These are phyloP conservation scores for Termitomyces bulborhizus DNA, from an alignment of 768 basidiomycete genomes.

Conservation along the genomic window DNA sequence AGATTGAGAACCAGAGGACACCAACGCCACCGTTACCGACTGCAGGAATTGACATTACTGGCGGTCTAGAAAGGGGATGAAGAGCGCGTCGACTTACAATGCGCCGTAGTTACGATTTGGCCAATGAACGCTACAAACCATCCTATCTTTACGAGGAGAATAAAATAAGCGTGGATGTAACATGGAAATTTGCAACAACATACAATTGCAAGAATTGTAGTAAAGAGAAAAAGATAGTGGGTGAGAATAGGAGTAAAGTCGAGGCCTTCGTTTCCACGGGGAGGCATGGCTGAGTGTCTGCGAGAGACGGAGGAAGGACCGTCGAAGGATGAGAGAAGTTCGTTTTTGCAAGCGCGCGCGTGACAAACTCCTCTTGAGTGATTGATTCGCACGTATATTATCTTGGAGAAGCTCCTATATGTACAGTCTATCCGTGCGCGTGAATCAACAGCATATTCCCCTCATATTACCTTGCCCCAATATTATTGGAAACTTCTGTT, in stretches of 20 bases:
- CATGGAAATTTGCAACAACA: slow-evolving; percentile 22
- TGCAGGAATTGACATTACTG: slow-evolving; percentile 17
- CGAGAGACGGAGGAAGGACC: slow-evolving; percentile 2
- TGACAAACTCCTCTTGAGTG: slow-evolving; percentile 3
- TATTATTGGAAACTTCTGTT: not conserved
- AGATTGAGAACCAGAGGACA: slow-evolving; percentile 79
- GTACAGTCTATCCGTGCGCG: not conserved
- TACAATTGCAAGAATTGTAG: slow-evolving; percentile 75
- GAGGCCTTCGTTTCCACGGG: slow-evolving; percentile 57
- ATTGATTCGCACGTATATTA: not conserved
- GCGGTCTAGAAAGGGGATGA: not conserved
- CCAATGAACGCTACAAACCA: slow-evolving; percentile 79
- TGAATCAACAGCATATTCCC: not conserved
- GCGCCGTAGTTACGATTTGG: slow-evolving; percentile 58
- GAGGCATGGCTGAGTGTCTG: slow-evolving; percentile 33
- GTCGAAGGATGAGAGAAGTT: slow-evolving; percentile 1
- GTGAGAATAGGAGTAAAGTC: slow-evolving; percentile 88
- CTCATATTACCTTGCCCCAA: not conserved
- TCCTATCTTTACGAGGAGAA: slow-evolving; percentile 40
- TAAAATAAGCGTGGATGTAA: slow-evolving; percentile 20
- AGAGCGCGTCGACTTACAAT: slow-evolving; percentile 29
- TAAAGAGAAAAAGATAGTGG: slow-evolving; percentile 89
- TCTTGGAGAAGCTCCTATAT: not conserved
- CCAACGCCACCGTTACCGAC: slow-evolving; percentile 46
- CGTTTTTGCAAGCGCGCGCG: slow-evolving; percentile 3